phyloP scores from a whole-genome alignment of 441 rosid genomes.

The Erodium trifolium region DNA sequence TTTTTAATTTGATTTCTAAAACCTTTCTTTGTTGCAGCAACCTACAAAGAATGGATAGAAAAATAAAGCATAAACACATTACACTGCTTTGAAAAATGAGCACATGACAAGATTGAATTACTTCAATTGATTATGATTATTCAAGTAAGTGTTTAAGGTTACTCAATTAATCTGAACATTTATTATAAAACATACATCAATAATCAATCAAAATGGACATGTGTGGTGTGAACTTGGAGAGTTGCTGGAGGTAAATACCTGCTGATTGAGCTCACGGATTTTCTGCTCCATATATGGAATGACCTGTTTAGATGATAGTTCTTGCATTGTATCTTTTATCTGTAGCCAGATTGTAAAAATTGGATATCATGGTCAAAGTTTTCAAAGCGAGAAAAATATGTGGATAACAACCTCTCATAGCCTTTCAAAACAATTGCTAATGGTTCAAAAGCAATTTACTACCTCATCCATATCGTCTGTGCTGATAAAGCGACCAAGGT shows the following conservation, averaged over 20 bases:
- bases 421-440: slow-evolving; percentile 13
- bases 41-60: slow-evolving; percentile 33
- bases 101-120: not conserved
- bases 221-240: not conserved
- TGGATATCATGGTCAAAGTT: slow-evolving; percentile 13
- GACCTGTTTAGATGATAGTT: slow-evolving; percentile 78
- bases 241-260: slow-evolving; percentile 38
- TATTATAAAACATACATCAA: not conserved
- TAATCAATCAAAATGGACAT: not conserved
- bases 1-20: slow-evolving; percentile 89
- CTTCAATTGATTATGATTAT: not conserved
- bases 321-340: slow-evolving; percentile 89
- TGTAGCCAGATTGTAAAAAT: slow-evolving; percentile 32
- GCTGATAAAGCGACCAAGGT: slow-evolving; percentile 68
- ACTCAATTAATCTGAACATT: not conserved
- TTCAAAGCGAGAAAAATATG: slow-evolving; percentile 23
- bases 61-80: slow-evolving; percentile 9
- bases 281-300: slow-evolving; percentile 98
- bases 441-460: slow-evolving; percentile 17
- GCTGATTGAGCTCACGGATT: slow-evolving; percentile 84
- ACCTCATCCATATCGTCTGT: slow-evolving; percentile 77
- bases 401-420: slow-evolving; percentile 15
- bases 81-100: slow-evolving; percentile 5
- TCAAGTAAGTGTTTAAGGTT: not conserved
- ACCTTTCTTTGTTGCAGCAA: slow-evolving; percentile 94